These are phyloP conservation scores for Styphnolobium japonicum DNA, from an alignment of 306 rosid genomes.

Conservation along the genomic window DNA sequence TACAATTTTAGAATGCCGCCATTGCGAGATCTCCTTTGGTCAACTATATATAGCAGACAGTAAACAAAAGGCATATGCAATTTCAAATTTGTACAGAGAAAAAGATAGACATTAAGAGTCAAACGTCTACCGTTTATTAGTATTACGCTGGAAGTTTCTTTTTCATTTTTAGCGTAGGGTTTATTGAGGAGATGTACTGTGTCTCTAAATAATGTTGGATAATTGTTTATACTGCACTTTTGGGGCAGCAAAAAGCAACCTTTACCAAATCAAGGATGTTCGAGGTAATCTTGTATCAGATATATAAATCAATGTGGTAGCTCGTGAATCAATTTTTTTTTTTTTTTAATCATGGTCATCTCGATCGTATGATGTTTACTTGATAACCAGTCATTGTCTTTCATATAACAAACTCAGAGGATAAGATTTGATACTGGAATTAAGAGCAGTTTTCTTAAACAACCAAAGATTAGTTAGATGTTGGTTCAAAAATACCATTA, in stretches of 20 bases:
- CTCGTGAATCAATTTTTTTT: neutral
- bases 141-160: neutral
- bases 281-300: neutral
- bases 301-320: neutral
- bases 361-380: neutral
- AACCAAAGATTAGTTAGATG: slow-evolving; percentile 31
- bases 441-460: slow-evolving; percentile 9
- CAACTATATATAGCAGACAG: neutral
- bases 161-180: neutral
- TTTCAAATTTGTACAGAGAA: neutral
- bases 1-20: neutral
- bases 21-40: too few species aligned
- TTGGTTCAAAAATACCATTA: slow-evolving; percentile 23
- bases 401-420: neutral
- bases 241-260: neutral
- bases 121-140: neutral
- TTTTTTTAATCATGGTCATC: slow-evolving; percentile 6
- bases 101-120: neutral
- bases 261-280: neutral
- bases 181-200: neutral
- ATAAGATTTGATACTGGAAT: neutral
- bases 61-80: neutral
- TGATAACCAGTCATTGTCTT: slow-evolving; percentile 4
- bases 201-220: neutral
- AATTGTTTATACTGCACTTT: neutral